Conservation (phyloP, 441 rosid species). For the Melastoma candidum region DNA sequence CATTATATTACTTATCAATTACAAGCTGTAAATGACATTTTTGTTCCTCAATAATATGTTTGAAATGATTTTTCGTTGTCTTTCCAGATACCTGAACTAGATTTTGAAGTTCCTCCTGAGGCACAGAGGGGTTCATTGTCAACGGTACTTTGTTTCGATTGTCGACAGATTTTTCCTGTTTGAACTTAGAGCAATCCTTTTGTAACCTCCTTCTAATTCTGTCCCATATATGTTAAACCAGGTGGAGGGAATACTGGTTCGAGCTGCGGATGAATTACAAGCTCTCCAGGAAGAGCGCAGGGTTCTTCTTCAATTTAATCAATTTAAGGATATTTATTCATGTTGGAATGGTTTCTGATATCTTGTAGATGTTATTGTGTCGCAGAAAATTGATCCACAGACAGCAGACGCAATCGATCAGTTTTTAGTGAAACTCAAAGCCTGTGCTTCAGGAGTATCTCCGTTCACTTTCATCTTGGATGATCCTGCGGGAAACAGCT, state of each 20-base stretch:
- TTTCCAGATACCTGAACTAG: slow-evolving; percentile 79
- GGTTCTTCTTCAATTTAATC: slow-evolving; percentile 25
- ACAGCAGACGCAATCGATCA: slow-evolving; percentile 87
- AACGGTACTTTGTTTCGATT: slow-evolving; percentile 40
- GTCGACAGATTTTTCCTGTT: slow-evolving; percentile 1
- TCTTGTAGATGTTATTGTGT: slow-evolving; percentile 6
- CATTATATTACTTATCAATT: too few relatives aligned
- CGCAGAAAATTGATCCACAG: slow-evolving; percentile 79
- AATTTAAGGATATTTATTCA: slow-evolving; percentile 4
- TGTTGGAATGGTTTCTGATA: slow-evolving; percentile 7
- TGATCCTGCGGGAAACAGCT: slow-evolving; percentile 97
- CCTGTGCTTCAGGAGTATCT: slow-evolving; percentile 58
- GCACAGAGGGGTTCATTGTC: slow-evolving; percentile 93
- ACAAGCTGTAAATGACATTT: too few relatives aligned
- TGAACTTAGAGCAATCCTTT: background rate
- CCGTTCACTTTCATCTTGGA: slow-evolving; percentile 74
- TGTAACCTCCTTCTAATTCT: background rate
- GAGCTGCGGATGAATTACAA: slow-evolving; percentile 74
- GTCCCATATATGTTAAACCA: slow-evolving; percentile 14
- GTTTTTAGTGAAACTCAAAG: slow-evolving; percentile 68
- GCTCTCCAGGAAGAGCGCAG: slow-evolving; percentile 91
- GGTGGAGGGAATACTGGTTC: slow-evolving; percentile 80
- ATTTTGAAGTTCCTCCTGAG: slow-evolving; percentile 97
- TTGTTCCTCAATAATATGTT: too few relatives aligned
- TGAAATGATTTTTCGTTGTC: slow-evolving; percentile 1